Evolutionary conservation across 805 yeast species (phyloP), one percentile per base, ranked within the genome.

Genomic region (Lipomyces anomalus): DNA sequence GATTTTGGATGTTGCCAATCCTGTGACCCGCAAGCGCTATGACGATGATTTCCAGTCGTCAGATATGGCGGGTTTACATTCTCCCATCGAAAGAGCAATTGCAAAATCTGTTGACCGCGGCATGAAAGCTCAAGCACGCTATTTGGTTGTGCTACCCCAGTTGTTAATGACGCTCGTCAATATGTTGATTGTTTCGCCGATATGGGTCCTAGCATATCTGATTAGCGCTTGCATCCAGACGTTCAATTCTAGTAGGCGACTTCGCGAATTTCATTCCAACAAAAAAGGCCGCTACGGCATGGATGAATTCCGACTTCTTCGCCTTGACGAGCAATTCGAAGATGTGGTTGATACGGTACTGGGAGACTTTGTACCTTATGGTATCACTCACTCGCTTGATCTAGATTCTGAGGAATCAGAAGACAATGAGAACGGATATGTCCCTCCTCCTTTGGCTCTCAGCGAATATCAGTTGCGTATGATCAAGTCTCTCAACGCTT

Each of bases 121-220:
- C n/a, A n/a, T n/a, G n/a, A n/a, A n/a, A n/a, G n/a, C n/a, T n/a
- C n/a, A n/a, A n/a, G n/a, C n/a, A n/a, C n/a, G n/a, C n/a, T n/a
- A n/a, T n/a, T n/a, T n/a, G n/a, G n/a, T n/a, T n/a, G n/a, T 48
- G 32, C 48, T 48, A 17, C 23, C 42, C 6, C 48, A 4, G 57
- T 60, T 42, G 50, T 63, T 11, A 45, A 47, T 43, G 28, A 42
- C 46, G 40, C 35, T 44, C n/a, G 22, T 69, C 29, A 72, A 71
- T 41, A 59, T 77, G 20, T 52, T 75, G 3, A 53, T 84, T 1
- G 70, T 76, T 34, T 69, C 82, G 1, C 94, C 94, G 1, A 44
- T 80, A 35, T 81, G 84, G 79, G 69, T 74, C 1, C 42, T 74
- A n/a, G 80, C 79, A 64, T 75, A 80, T 48, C 57, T 81, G 29